Base-by-base conservation (phyloP, 2,329 filamentous ascomycete species). In the Tothia fuscella region DNA sequence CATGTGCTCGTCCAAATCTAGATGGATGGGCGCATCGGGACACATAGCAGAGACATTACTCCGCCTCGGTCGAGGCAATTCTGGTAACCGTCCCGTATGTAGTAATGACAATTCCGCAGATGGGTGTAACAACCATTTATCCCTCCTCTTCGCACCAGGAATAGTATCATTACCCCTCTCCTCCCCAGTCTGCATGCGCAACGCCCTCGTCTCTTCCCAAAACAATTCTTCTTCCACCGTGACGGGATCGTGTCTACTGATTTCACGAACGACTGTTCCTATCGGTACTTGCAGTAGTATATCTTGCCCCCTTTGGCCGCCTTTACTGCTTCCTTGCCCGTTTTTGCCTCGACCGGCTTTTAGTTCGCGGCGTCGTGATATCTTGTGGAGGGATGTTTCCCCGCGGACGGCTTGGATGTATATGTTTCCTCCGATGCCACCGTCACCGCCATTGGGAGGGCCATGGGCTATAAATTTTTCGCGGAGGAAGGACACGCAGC, bases 381-480 rank as follows among this genome's bases (percentile, higher is more conserved):
- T 70, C 63, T 95, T 96, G 64, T 96, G 88, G 47, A 98, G 65
- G 41, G 86, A 94, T 0, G 87, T 96, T 61, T 96, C 83, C 45
- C 87, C 86, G 42, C 82, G 78, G 2, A 93, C 78, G 6, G 91
- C 88, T 62, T 96, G 89, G 44, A 98, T 93, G 59, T 93, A 96
- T 50, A 98, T 70, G 53, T 82, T 93, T 29, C 91, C 91, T 47
- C 91, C 91, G 43, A 78, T 82, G 4, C 91, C 91, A 31, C 91
- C 91, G 56, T 98, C 87, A 46, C 91, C 91, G 37, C 91, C 91
- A 59, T 98, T 96, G 7, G 91, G 77, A 9, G 91, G 91, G 0
- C 91, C 91, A 49, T 93, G 80, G 33, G 80, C 76, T 22, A 95
- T 71, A 60, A 83, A 96, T 48, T 89, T 89, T 54, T 98, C 91